Evolutionary conservation across 345 rosid genomes (phyloP).

Genomic region (Melaleuca alternifolia): DNA sequence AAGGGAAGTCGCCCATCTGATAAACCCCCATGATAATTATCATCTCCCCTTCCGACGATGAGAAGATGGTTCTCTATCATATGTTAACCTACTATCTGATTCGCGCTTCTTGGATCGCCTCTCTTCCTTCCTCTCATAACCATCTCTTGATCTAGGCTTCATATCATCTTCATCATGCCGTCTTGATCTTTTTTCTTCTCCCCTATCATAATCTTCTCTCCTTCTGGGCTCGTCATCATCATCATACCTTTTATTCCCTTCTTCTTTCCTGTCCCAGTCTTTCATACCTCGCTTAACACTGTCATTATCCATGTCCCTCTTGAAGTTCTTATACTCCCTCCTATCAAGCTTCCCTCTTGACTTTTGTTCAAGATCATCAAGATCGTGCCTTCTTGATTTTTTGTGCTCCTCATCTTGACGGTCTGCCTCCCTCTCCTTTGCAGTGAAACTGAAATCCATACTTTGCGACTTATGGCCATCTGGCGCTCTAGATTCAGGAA

Average conservation of each 20-base stretch:
- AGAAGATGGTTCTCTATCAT: slow-evolving; percentile 6
- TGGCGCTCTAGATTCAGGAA: not conserved
- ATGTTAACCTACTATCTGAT: slow-evolving; percentile 16
- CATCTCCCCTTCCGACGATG: not conserved
- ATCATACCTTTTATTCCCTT: not conserved
- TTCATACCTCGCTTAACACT: slow-evolving; percentile 9
- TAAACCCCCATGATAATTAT: not conserved
- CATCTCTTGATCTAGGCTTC: not conserved
- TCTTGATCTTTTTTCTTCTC: slow-evolving; percentile 2
- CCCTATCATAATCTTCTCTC: not conserved
- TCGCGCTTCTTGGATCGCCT: slow-evolving; percentile 31
- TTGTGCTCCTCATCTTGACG: slow-evolving; percentile 21
- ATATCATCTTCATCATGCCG: not conserved
- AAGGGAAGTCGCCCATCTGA: not conserved
- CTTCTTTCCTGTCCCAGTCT: slow-evolving; percentile 1
- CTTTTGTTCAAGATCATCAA: slow-evolving; percentile 10
- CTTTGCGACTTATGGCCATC: slow-evolving; percentile 14
- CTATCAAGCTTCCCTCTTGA: slow-evolving; percentile 24
- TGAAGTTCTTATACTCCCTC: slow-evolving; percentile 19
- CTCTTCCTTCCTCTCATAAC: slow-evolving; percentile 13
- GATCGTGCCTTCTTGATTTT: slow-evolving; percentile 21
- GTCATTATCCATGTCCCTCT: not conserved
- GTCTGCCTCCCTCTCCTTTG: slow-evolving; percentile 11
- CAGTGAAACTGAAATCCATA: slow-evolving; percentile 13
- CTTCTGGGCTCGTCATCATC: not conserved